Evolutionary conservation across 495 filamentous ascomycete genomes (phyloP), one percentile per base, ranked within the genome.

Genomic region (Trichoderma virens): DNA sequence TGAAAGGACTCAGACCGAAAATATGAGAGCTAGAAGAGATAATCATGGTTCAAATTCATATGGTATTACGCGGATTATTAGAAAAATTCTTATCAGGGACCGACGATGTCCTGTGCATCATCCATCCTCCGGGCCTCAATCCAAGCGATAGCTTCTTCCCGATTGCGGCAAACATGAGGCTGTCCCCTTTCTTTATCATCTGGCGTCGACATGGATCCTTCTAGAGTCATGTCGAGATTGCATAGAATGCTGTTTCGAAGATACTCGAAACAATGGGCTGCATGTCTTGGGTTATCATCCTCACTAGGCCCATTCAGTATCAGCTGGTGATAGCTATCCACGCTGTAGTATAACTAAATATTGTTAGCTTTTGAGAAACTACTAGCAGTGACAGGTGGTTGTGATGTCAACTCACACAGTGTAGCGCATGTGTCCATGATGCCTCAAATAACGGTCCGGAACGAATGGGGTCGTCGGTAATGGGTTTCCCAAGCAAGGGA

Each of bases 161-260:
- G n/a, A 20, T 47, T 47, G 43, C 43, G 43, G 43, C 43, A 47
- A 47, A 47, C 43, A 47, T 47, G 43, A 47, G 43, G 43, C 43
- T 47, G 43, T 23, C 43, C 43, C 23, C 43, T 47, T 7, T 47
- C 43, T 23, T 47, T 47, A 23, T 47, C 43, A 23, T 47, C 43
- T 23, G 43, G 43, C 4, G 43, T 47, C 23, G 43, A 47, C 43
- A 47, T 47, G 20, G 43, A 47, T 23, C 43, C 43, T 47, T 47
- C 43, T 25, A 47, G 2, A 6, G 43, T 47, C 43, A 47, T 47
- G 18, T 47, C 43, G 1, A 47, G 43, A 20, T 47, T 47, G 43
- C 43, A 47, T n/a, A 47, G 43, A 47, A 47, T 47, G 43, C 43
- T 47, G 43, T 47, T 47, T 23, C 43, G 43, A 20, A 47, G 43